phyloP scores from a whole-genome alignment of 345 rosid species.

The Rhizophora apiculata region DNA sequence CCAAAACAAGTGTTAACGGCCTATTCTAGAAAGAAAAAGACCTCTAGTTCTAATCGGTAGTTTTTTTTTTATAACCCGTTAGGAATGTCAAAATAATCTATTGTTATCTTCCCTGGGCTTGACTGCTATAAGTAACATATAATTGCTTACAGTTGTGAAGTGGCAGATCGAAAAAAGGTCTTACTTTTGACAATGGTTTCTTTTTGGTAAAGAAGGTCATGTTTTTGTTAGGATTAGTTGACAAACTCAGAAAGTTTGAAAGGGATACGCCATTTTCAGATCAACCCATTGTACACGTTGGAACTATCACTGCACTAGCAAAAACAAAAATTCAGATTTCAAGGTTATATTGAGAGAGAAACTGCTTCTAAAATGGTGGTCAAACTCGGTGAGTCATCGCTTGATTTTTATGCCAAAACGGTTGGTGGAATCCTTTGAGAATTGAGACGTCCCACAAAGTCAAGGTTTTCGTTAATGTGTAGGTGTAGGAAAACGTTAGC shows the following conservation, averaged over 20 bases:
- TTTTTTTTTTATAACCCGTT: neutral
- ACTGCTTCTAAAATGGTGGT: too few species aligned
- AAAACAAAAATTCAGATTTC: neutral
- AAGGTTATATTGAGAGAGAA: too few species aligned
- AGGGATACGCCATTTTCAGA: neutral
- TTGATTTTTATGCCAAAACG: too few species aligned
- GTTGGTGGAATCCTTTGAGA: too few species aligned
- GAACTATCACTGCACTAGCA: neutral
- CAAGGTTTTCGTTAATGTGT: too few species aligned
- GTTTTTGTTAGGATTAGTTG: conserved; percentile 35
- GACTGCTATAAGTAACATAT: neutral
- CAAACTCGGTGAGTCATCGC: too few species aligned
- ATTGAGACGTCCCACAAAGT: too few species aligned
- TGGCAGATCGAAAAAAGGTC: neutral
- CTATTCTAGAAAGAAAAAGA: too few species aligned
- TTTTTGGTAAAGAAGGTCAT: conserved; percentile 34
- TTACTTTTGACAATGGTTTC: conserved; percentile 21
- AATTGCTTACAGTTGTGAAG: conserved; percentile 35
- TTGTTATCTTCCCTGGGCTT: neutral
- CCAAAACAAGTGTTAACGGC: too few species aligned
- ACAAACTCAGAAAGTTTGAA: conserved; percentile 21
- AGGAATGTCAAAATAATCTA: conserved; percentile 6
- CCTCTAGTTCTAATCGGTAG: neutral
- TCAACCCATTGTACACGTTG: conserved; percentile 17
- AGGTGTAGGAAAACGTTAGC: too few species aligned